Evolutionary conservation across 108 stramenopile species (phyloP).

Genomic region (Pseudonitzschia multiseries): DNA sequence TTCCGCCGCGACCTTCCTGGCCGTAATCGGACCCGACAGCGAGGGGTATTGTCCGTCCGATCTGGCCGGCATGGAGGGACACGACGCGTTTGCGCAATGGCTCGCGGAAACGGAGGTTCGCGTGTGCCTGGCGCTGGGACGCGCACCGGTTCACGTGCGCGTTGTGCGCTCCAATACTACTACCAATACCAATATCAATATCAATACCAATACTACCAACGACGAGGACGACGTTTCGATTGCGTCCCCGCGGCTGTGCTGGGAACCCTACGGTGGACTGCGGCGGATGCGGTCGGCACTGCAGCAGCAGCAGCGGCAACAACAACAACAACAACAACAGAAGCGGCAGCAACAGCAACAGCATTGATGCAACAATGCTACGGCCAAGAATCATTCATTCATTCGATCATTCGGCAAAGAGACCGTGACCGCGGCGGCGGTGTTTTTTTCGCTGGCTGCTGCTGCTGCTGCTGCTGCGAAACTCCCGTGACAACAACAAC

Average conservation of each 20-base stretch:
- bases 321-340: too few relatives aligned
- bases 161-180: too few relatives aligned
- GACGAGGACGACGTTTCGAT: neutral
- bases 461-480: too few relatives aligned
- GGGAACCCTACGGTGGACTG: conserved; percentile 32
- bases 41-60: conserved; percentile 85
- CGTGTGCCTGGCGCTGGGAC: conserved; percentile 7
- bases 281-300: conserved; percentile 27
- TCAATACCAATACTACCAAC: conserved; percentile 6
- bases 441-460: too few relatives aligned
- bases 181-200: neutral
- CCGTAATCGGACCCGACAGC: conserved; percentile 63
- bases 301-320: neutral
- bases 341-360: too few relatives aligned
- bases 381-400: too few relatives aligned
- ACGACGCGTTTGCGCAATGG: conserved; percentile 45
- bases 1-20: neutral
- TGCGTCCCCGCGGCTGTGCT: neutral
- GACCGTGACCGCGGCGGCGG: too few relatives aligned
- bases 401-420: too few relatives aligned
- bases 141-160: too few relatives aligned
- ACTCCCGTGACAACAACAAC: too few relatives aligned
- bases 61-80: conserved; percentile 77
- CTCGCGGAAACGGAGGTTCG: conserved; percentile 38
- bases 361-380: too few relatives aligned